Conservation (phyloP, 2,329 filamentous ascomycete genomes). For the Moelleriella libera region DNA sequence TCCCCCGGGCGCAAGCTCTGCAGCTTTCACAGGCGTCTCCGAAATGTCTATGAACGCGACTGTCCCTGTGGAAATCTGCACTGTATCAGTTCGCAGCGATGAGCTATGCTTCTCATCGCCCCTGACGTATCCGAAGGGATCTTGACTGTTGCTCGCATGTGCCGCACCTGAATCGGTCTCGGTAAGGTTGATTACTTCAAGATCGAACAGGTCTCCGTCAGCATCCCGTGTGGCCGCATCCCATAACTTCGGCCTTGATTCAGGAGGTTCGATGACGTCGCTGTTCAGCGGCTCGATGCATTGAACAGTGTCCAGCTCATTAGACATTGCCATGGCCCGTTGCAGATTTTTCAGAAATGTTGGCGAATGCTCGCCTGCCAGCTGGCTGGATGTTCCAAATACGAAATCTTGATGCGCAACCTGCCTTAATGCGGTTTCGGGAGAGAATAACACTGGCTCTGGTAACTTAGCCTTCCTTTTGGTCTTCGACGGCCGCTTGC, state of each 20-base stretch:
- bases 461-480: slow-evolving; percentile 26
- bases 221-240: slow-evolving; percentile 51
- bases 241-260: slow-evolving; percentile 44
- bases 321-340: slow-evolving; percentile 45
- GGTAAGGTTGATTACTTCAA: slow-evolving; percentile 46
- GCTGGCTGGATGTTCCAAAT: slow-evolving; percentile 77
- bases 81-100: background rate
- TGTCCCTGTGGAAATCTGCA: no score
- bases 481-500: slow-evolving; percentile 16
- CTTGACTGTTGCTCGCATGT: slow-evolving; percentile 10
- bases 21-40: no score
- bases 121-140: slow-evolving; percentile 25
- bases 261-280: slow-evolving; percentile 18
- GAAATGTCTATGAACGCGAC: no score
- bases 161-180: slow-evolving; percentile 21
- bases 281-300: slow-evolving; percentile 25
- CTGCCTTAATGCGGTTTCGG: slow-evolving; percentile 50
- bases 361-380: slow-evolving; percentile 60
- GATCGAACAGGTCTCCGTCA: slow-evolving; percentile 48
- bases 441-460: slow-evolving; percentile 49
- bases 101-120: slow-evolving; percentile 3
- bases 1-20: no score
- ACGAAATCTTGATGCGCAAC: slow-evolving; percentile 60
- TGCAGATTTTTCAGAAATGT: slow-evolving; percentile 49
- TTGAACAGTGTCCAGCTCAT: slow-evolving; percentile 23